Base-by-base conservation (phyloP, 164 flowering plant genomes). In the Euptelea pleiosperma region DNA sequence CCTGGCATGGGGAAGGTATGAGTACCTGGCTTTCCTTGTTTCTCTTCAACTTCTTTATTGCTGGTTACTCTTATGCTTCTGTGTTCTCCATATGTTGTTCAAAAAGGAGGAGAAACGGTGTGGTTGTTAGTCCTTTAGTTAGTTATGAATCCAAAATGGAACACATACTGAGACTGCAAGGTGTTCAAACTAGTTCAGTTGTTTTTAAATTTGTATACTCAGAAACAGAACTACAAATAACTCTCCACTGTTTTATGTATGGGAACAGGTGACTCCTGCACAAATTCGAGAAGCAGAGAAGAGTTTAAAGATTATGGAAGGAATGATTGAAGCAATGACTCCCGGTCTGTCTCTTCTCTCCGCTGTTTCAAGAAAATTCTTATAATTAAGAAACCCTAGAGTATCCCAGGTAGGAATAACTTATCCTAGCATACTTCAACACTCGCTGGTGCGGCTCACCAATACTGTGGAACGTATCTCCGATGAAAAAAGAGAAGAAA, bases 231-330 rank as follows among this genome's bases (percentile, higher is more conserved):
- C 22, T 43, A 29, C n/a, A 28, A 34, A 43, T 29, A 61, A 29
- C 33, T 50, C 37, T 45, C 34, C 3, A n/a, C n/a, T n/a, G 39
- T 9, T 45, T 8, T 52, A 3, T 63, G 7, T 52, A 48, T 61
- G 52, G 47, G 49, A 57, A 65, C 79, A 91, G 98, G 82, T 93
- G 18, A 83, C 89, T 55, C 98, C 98, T 41, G 89, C 97, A 45
- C 98, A 89, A 75, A 73, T 93, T 77, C 85, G 98, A 50, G 98
- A 89, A 74, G 96, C 97, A 53, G 98, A 93, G 75, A 93, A 86
- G 80, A 93, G 76, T 75, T 72, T 87, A 52, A 79, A 78, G 73
- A 62, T 87, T 44, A 87, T 93, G 97, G 98, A 93, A 75, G 76
- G 72, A 55, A 93, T 93, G 92, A 86, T 89, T 65, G 93, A 89